A percentile compares a stretch with the other conserved stretches of the same genome.
Evolutionary conservation across 1,284 basidiomycete species (phyloP).

Genomic region (Naganishia sp.): DNA sequence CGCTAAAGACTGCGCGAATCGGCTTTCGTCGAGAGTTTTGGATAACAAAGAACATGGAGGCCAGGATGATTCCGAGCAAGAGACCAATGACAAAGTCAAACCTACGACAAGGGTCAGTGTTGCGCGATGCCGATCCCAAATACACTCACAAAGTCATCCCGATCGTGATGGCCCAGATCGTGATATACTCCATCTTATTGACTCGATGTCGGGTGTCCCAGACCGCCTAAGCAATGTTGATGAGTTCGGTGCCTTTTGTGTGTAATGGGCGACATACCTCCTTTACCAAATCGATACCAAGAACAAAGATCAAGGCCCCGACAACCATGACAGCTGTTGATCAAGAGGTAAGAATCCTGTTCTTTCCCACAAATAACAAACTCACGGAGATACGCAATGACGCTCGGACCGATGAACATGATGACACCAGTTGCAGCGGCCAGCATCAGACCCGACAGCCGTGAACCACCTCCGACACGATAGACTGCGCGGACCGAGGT

Average conservation of each 20-base stretch:
- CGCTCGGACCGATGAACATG: conserved; percentile 67
- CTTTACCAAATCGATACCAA: conserved; percentile 91
- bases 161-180: conserved; percentile 66
- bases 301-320: conserved; percentile 87
- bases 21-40: conserved; percentile 82
- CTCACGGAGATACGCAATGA: conserved; percentile 85
- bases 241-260: neutral
- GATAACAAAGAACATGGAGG: conserved; percentile 94
- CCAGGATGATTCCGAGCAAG: conserved; percentile 85
- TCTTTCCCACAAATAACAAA: conserved; percentile 36
- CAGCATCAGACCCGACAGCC: conserved; percentile 82
- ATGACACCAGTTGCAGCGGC: conserved; percentile 72
- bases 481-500: conserved; percentile 62
- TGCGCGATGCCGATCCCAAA: conserved; percentile 24
- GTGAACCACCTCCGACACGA: conserved; percentile 84
- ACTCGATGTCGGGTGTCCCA: conserved; percentile 94
- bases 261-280: conserved; percentile 55
- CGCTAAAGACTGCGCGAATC: conserved; percentile 77
- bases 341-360: conserved; percentile 59
- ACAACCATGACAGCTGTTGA: conserved; percentile 78
- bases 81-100: conserved; percentile 96
- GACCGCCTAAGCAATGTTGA: conserved; percentile 59
- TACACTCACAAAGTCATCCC: conserved; percentile 71
- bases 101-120: conserved; percentile 38
- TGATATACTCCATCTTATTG: conserved; percentile 64